A percentile compares a stretch with the other conserved stretches of the same genome.
Evolutionary conservation across 139 green algal species (phyloP).

Genomic region (Micractinium sp.): DNA sequence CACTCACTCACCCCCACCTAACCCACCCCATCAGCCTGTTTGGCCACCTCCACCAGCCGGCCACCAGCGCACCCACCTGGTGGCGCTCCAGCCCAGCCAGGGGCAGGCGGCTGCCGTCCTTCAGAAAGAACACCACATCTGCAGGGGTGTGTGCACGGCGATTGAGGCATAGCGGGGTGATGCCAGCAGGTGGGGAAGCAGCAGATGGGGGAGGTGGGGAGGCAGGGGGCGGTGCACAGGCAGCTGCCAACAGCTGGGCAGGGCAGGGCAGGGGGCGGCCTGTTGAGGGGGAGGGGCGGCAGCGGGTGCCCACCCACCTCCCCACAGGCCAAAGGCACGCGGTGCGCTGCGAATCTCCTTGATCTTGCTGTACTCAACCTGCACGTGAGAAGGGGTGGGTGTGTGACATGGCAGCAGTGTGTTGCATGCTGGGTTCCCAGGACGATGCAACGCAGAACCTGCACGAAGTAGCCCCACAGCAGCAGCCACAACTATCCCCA

Average conservation of each 20-base stretch:
- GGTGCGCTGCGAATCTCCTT: conserved; percentile 63
- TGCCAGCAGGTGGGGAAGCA: neutral
- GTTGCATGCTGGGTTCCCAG: neutral
- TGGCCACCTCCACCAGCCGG: too few species aligned
- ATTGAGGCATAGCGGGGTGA: too few species aligned
- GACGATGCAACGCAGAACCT: neutral
- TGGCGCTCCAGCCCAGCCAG: conserved; percentile 60
- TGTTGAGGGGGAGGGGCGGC: neutral
- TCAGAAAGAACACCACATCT: conserved; percentile 71
- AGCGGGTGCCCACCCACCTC: conserved; percentile 34
- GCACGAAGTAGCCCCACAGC: neutral
- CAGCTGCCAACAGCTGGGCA: neutral
- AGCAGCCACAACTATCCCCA: neutral
- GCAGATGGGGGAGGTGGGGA: neutral
- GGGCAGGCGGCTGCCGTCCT: conserved; percentile 58
- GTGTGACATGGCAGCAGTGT: neutral
- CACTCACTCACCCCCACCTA: too few species aligned
- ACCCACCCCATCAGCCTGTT: too few species aligned
- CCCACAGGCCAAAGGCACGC: conserved; percentile 63
- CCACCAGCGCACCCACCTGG: neutral
- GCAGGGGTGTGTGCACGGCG: neutral
- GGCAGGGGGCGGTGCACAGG: neutral
- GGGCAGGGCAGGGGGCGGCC: neutral
- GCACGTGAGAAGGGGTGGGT: neutral
- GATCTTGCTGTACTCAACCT: conserved; percentile 60